Percentiles rank a stretch among this genome's conserved stretches.
These are phyloP conservation scores for Exophiala calicioides DNA, from an alignment of 2,329 filamentous ascomycete species.

Conservation along the genomic window DNA sequence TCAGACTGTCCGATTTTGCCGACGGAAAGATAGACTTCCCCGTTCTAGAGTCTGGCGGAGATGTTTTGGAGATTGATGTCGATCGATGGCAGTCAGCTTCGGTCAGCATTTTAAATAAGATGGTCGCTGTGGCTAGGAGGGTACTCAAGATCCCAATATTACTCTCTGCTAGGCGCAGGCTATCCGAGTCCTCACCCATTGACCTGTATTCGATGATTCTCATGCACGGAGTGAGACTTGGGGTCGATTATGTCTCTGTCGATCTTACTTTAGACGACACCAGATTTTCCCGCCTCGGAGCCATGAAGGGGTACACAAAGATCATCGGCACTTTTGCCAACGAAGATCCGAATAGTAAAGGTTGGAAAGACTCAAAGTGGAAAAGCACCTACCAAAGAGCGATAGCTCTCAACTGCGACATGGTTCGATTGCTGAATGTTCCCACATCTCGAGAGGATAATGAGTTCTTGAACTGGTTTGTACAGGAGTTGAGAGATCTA, in stretches of 20 bases:
- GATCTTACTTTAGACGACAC: constrained; percentile 38
- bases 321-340: constrained; percentile 41
- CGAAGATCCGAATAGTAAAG: neutral
- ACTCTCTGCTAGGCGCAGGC: constrained; percentile 15
- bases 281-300: constrained; percentile 32
- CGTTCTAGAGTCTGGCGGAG: constrained; percentile 59
- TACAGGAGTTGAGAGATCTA: constrained; percentile 38
- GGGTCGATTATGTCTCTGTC: constrained; percentile 43
- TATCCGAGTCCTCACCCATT: constrained; percentile 1
- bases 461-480: constrained; percentile 39
- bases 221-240: constrained; percentile 43
- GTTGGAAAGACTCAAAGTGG: constrained; percentile 21
- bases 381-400: constrained; percentile 35
- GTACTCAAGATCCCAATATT: constrained; percentile 56
- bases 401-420: constrained; percentile 40
- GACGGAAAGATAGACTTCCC: constrained; percentile 46
- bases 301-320: constrained; percentile 41
- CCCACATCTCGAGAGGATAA: constrained; percentile 42
- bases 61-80: constrained; percentile 62
- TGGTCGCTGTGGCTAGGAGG: constrained; percentile 60
- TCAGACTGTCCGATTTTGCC: constrained; percentile 41
- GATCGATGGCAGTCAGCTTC: constrained; percentile 58
- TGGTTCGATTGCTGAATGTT: constrained; percentile 42
- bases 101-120: constrained; percentile 53
- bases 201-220: constrained; percentile 40